phyloP scores from a whole-genome alignment of 2,329 filamentous ascomycete species.

The Diaporthe sp. region DNA sequence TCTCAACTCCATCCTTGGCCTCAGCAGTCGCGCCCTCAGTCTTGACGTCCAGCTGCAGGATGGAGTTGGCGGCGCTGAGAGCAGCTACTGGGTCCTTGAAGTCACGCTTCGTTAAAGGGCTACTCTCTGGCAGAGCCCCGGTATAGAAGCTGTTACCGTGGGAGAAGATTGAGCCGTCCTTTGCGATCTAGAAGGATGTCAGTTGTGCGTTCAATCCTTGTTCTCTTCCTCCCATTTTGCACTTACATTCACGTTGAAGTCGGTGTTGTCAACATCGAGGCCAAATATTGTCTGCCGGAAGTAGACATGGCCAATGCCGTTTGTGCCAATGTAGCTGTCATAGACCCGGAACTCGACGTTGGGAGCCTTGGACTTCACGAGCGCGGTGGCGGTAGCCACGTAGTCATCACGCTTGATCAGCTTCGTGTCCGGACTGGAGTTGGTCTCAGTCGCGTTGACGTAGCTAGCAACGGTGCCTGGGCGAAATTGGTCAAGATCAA shows the following conservation, averaged over 20 bases:
- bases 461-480: conserved; percentile 44
- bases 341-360: conserved; percentile 58
- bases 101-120: conserved; percentile 52
- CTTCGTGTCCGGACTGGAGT: conserved; percentile 38
- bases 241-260: conserved; percentile 70
- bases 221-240: background rate
- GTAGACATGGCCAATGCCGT: conserved; percentile 67
- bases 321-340: conserved; percentile 64
- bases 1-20: conserved; percentile 48
- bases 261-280: conserved; percentile 69
- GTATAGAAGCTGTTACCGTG: conserved; percentile 61
- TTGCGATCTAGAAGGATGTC: conserved; percentile 51
- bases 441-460: conserved; percentile 42
- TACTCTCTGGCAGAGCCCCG: conserved; percentile 53
- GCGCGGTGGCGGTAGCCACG: conserved; percentile 55
- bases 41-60: conserved; percentile 53
- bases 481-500: conserved; percentile 47
- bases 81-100: conserved; percentile 55
- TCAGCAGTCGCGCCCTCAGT: conserved; percentile 52
- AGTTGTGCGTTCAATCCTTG: conserved; percentile 23
- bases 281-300: conserved; percentile 69
- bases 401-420: conserved; percentile 49
- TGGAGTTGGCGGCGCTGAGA: conserved; percentile 51
- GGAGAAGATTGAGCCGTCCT: conserved; percentile 66
- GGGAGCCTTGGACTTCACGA: conserved; percentile 52